Evolutionary conservation across 805 yeast genomes (phyloP), one percentile per base, ranked within the genome.

Genomic region (Saccharomyces kudriavzevii): DNA sequence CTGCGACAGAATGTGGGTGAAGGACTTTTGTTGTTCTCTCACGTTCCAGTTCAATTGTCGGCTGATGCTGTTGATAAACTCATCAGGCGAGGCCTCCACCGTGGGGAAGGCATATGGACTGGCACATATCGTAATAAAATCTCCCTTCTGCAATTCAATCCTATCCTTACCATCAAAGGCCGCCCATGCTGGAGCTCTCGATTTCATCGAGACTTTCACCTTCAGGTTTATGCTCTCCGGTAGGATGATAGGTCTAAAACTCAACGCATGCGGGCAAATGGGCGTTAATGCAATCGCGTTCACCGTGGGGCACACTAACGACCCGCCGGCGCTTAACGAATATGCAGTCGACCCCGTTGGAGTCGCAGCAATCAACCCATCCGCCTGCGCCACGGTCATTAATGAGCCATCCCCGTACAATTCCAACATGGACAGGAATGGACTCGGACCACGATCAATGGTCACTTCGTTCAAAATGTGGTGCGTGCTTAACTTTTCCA

Each of bases 271-370:
- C 1, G 98, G 97, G 67, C 98, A 92, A 55, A 92, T 90, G 0
- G 98, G 98, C 0, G 98, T 90, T 5, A 92, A 90, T 53, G 90
- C 83, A 29, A 91, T 87, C 9, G 96, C 96, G 56, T 90, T 85
- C 14, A 92, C 96, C 30, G 89, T 90, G 0, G 98, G 97, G 63
- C 91, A 97, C 4, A 92, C 96, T 49, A 92, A 77, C 0, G 96
- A 85, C 1, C 98, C 98, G 13, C 97, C 97, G 0, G 98, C 97
- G 47, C 96, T 85, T 49, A 92, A 74, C 0, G 97, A 90, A 69
- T 92, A 92, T 0, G 98, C 98, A 0, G 98, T 92, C 1, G 97
- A 89, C 0, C 97, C 97, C 0, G 97, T 90, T 3, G 97, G 97
- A 0, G 97, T 90, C 0, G 96, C 95, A 31, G 91, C 78, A 53